Conservation (phyloP, 139 green algal genomes). For the Ostreobium quekettii region DNA sequence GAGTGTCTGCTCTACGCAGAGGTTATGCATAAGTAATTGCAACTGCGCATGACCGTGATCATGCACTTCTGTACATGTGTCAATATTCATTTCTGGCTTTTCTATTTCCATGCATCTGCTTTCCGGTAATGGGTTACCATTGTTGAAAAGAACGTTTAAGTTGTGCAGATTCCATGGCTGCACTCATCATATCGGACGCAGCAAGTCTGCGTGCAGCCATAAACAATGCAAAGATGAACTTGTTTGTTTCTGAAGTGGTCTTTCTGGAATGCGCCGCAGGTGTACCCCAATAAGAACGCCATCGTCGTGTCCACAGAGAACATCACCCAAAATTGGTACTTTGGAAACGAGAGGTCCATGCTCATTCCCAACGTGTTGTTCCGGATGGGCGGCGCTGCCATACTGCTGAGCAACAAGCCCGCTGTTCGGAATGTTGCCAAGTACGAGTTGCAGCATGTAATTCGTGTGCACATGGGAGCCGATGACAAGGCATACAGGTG, state of each 20-base stretch:
- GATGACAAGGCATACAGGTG: conserved; percentile 44
- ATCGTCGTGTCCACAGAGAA: conserved; percentile 75
- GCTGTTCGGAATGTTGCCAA: conserved; percentile 34
- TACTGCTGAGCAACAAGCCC: conserved; percentile 47
- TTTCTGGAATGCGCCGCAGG: background rate
- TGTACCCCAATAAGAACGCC: conserved; percentile 12
- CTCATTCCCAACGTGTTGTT: conserved; percentile 65
- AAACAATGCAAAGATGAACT: too few relatives aligned
- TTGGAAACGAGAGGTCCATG: conserved; percentile 70
- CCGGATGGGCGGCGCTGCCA: conserved; percentile 44
- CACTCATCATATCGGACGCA: too few relatives aligned
- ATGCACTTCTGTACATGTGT: too few relatives aligned
- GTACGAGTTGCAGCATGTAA: conserved; percentile 51
- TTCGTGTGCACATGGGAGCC: conserved; percentile 52
- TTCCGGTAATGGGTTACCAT: too few relatives aligned
- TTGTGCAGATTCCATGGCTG: too few relatives aligned
- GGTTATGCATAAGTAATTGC: too few relatives aligned
- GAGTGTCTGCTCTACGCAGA: too few relatives aligned
- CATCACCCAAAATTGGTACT: conserved; percentile 86
- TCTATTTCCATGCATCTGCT: too few relatives aligned
- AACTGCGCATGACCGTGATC: too few relatives aligned
- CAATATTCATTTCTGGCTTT: too few relatives aligned
- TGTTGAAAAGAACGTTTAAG: too few relatives aligned
- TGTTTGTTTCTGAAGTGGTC: background rate
- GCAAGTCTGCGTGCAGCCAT: too few relatives aligned